Evolutionary conservation across 805 yeast species (phyloP), one percentile per base, ranked within the genome.

Genomic region (Lipomyces starkeyi): DNA sequence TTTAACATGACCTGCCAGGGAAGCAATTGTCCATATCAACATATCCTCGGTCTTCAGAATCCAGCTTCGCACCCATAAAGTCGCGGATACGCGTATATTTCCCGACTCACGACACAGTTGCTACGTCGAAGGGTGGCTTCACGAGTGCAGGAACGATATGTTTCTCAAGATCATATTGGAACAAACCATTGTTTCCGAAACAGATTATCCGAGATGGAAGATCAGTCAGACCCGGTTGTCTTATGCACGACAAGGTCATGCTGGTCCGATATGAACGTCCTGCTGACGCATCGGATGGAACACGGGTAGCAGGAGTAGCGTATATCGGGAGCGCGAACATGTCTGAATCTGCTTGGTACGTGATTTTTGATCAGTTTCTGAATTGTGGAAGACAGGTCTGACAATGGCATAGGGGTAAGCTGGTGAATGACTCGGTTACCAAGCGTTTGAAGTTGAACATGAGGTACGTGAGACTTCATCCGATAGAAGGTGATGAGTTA

Each of bases 311-410:
- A 6, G 72, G 66, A 32, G 56, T 55, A 3, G 72, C 57, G 14
- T 70, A 70, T 54, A 65, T 70, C 20, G 73, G 73, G 20, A 68
- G 72, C 54, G 72, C 71, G 9, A 70, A 70, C 43, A 68, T 70
- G 71, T 68, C 72, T 3, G 69, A 68, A 35, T 70, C 73, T 8
- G 73, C 73, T 4, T 70, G 73, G 71, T 68, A 35, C 37, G 67
- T 32, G 13, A 8, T 13, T 17, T 27, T 14, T 22, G 14, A 4
- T 14, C 17, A 2, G 9, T 9, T 9, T 32, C 13, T 14, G 22
- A 20, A 27, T 27, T 27, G 29, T 27, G 29, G 29, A 20, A 8
- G 55, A 43, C 8, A 20, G 9, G 52, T 25, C 27, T 32, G n/a
- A 47, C 54, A 20, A 62, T n/a, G 22, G 47, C 17, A 13, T 54